Conservation (phyloP, 169 alveolate species). For the Plasmodium gaboni region DNA sequence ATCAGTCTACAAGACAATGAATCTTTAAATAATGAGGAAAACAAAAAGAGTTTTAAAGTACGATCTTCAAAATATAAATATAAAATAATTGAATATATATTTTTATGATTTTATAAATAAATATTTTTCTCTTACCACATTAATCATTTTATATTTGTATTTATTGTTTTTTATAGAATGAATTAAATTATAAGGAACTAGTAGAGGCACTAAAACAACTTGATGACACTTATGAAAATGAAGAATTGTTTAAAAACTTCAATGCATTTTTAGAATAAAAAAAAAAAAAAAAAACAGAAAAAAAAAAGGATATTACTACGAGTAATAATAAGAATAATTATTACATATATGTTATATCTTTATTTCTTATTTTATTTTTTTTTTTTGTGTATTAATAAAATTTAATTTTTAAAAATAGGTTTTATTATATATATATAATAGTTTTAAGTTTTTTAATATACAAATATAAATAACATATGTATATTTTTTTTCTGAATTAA, state of each 20-base stretch:
- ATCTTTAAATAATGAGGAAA: slow-evolving; percentile 16
- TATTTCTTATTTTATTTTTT: no score
- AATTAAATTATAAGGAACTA: slow-evolving; percentile 41
- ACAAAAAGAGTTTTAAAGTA: slow-evolving; percentile 17
- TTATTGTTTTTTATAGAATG: slow-evolving; percentile 14
- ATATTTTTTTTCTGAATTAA: no score
- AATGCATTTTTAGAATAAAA: slow-evolving; percentile 38
- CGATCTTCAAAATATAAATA: not conserved
- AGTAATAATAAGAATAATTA: not conserved
- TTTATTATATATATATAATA: no score
- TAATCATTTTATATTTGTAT: not conserved
- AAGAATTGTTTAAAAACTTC: slow-evolving; percentile 44
- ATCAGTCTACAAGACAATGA: slow-evolving; percentile 4
- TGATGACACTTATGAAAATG: slow-evolving; percentile 34
- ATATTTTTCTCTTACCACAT: not conserved
- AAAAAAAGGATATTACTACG: not conserved
- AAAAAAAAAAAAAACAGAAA: not conserved
- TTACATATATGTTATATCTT: no score
- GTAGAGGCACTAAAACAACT: slow-evolving; percentile 26
- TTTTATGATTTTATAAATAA: not conserved
- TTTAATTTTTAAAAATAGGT: no score
- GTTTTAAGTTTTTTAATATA: no score
- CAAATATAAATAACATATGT: no score
- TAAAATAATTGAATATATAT: no score
- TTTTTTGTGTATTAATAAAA: no score